Percentiles rank a stretch among this genome's conserved stretches.
These are phyloP conservation scores for Poa pratensis DNA, from an alignment of 176 grass and related monocot genomes.

Conservation along the genomic window DNA sequence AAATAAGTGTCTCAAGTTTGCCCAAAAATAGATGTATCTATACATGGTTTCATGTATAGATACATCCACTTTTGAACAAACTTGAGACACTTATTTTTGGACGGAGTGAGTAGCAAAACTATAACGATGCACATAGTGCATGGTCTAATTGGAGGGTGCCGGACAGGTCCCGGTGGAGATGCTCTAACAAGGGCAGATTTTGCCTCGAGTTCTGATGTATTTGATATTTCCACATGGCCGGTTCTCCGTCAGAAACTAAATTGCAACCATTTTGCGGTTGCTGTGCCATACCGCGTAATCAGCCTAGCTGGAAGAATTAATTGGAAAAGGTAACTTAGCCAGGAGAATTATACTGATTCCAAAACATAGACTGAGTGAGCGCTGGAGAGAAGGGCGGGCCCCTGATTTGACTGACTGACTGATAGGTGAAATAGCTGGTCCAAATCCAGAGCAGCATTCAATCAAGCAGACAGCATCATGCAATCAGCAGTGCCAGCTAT, in stretches of 20 bases:
- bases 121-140: too few species aligned
- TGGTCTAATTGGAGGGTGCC: too few species aligned
- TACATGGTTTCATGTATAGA: too few species aligned
- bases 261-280: not conserved
- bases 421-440: conserved; percentile 8
- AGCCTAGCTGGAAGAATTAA: too few species aligned
- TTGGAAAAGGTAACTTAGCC: too few species aligned
- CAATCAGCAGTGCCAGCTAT: not conserved
- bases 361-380: not conserved
- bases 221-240: not conserved
- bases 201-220: not conserved
- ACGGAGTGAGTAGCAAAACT: too few species aligned
- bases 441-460: conserved; percentile 20
- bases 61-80: too few species aligned
- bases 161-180: too few species aligned
- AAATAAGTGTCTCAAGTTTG: too few species aligned
- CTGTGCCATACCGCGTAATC: not conserved
- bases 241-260: not conserved
- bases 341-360: not conserved
- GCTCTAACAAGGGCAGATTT: not conserved
- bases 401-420: not conserved
- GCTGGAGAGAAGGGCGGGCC: not conserved
- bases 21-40: too few species aligned
- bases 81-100: too few species aligned
- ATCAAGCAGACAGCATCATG: conserved; percentile 25